These are phyloP conservation scores for Coemansia furcata DNA, from an alignment of 192 early-diverging fungal species.

Conservation along the genomic window DNA sequence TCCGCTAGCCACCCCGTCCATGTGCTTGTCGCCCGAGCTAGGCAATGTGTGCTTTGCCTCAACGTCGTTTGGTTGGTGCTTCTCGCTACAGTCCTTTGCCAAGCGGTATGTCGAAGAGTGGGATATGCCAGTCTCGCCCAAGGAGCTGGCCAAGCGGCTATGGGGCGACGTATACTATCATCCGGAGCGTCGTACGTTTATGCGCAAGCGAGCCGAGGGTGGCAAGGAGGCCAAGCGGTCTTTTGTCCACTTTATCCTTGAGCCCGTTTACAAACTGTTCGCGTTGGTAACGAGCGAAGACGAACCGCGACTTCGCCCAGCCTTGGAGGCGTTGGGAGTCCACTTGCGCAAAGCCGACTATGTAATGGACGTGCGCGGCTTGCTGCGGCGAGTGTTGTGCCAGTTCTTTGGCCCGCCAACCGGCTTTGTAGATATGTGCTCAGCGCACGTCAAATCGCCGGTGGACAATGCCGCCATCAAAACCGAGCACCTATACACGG, in stretches of 20 bases:
- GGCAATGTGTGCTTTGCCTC: conserved; percentile 97
- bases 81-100: conserved; percentile 89
- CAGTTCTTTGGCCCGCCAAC: conserved; percentile 89
- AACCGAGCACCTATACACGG: conserved; percentile 61
- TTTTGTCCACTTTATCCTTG: conserved; percentile 95
- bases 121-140: conserved; percentile 54
- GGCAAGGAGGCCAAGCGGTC: conserved; percentile 63
- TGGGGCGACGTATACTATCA: conserved; percentile 98
- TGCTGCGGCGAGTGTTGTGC: conserved; percentile 75
- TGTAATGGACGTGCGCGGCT: conserved; percentile 78
- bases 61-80: conserved; percentile 88
- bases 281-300: conserved; percentile 60
- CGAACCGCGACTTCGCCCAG: conserved; percentile 62
- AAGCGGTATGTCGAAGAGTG: conserved; percentile 82
- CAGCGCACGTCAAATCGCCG: conserved; percentile 76
- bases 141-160: conserved; percentile 84
- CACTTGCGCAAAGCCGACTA: conserved; percentile 75
- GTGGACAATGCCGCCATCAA: conserved; percentile 67
- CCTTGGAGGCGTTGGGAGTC: conserved; percentile 78
- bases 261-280: conserved; percentile 94
- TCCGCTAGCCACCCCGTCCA: conserved; percentile 14
- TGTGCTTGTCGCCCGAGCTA: conserved; percentile 83
- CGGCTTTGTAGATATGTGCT: conserved; percentile 91
- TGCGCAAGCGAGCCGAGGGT: conserved; percentile 61
- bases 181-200: conserved; percentile 74